A percentile compares a stretch with the other conserved stretches of the same genome.
Evolutionary conservation across 331 rosid genomes (phyloP).

Genomic region (Acacia concinna): DNA sequence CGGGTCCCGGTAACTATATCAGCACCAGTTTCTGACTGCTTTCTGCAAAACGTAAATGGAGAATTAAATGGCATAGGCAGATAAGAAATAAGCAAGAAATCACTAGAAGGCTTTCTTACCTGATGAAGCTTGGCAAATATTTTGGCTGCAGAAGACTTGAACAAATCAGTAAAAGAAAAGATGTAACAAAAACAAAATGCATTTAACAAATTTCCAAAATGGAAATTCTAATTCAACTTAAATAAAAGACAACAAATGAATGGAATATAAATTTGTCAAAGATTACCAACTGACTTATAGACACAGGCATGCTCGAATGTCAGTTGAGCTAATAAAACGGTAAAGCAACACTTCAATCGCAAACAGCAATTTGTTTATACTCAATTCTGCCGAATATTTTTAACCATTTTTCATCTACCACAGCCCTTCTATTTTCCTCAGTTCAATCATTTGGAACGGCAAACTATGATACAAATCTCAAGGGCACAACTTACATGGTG

Average conservation of each 20-base stretch:
- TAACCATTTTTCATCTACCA: background rate
- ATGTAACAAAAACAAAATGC: background rate
- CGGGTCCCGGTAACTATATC: constrained; percentile 95
- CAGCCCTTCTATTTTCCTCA: background rate
- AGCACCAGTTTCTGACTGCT: constrained; percentile 81
- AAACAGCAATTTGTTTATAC: background rate
- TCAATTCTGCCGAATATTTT: background rate
- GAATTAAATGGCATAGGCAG: constrained; percentile 1
- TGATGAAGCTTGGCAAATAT: constrained; percentile 82
- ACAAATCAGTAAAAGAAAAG: constrained; percentile 28
- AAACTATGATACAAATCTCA: constrained; percentile 31
- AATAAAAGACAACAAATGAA: background rate
- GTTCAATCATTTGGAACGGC: constrained; percentile 14
- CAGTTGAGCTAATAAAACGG: background rate
- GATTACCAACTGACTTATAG: background rate
- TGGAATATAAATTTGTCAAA: background rate
- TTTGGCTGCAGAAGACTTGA: constrained; percentile 75
- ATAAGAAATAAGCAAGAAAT: constrained; percentile 18
- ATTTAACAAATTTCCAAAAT: constrained; percentile 9
- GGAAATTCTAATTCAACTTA: background rate
- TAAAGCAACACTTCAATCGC: background rate
- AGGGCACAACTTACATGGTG: constrained; percentile 70
- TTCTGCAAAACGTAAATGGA: constrained; percentile 45
- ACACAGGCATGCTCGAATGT: background rate
- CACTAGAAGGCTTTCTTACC: constrained; percentile 44